A percentile compares a stretch with the other conserved stretches of the same genome.
Conservation (phyloP, 2,329 filamentous ascomycete genomes). For the Eutypella sp. region DNA sequence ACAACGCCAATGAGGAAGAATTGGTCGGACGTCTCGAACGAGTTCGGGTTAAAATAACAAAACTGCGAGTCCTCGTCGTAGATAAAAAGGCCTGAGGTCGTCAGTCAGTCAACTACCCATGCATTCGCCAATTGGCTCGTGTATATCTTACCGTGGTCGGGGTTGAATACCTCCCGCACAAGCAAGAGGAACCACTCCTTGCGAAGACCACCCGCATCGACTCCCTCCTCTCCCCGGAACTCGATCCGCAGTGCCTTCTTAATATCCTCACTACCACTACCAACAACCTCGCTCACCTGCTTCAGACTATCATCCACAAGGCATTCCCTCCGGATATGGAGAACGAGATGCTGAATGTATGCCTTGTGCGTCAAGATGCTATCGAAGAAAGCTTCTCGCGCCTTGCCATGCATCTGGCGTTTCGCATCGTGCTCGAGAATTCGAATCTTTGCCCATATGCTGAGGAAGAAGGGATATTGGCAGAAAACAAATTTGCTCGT, state of each 20-base stretch:
- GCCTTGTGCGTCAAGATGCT: slow-evolving; percentile 73
- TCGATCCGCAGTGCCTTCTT: slow-evolving; percentile 86
- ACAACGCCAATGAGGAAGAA: slow-evolving; percentile 87
- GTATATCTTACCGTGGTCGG: slow-evolving; percentile 66
- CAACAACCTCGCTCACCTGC: slow-evolving; percentile 78
- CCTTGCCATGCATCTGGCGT: slow-evolving; percentile 84
- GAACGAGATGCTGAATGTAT: slow-evolving; percentile 70
- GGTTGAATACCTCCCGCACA: slow-evolving; percentile 85
- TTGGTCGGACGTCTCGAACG: slow-evolving; percentile 86
- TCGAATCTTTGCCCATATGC: slow-evolving; percentile 86
- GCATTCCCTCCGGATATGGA: slow-evolving; percentile 78
- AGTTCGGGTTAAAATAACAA: slow-evolving; percentile 90
- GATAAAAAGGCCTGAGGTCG: slow-evolving; percentile 68
- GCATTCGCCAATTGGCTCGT: background rate
- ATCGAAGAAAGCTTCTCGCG: slow-evolving; percentile 85
- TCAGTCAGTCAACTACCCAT: slow-evolving; percentile 10
- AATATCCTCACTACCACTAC: slow-evolving; percentile 74
- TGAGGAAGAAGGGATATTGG: slow-evolving; percentile 87
- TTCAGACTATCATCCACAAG: slow-evolving; percentile 84
- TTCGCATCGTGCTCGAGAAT: slow-evolving; percentile 85
- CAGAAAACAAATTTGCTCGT: slow-evolving; percentile 78
- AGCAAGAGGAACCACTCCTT: slow-evolving; percentile 95
- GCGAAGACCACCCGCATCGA: slow-evolving; percentile 81
- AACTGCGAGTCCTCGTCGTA: slow-evolving; percentile 88
- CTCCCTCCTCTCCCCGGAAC: slow-evolving; percentile 83